These are phyloP conservation scores for Oryza meyeriana DNA, from an alignment of 176 grass and related monocot species.

Conservation along the genomic window DNA sequence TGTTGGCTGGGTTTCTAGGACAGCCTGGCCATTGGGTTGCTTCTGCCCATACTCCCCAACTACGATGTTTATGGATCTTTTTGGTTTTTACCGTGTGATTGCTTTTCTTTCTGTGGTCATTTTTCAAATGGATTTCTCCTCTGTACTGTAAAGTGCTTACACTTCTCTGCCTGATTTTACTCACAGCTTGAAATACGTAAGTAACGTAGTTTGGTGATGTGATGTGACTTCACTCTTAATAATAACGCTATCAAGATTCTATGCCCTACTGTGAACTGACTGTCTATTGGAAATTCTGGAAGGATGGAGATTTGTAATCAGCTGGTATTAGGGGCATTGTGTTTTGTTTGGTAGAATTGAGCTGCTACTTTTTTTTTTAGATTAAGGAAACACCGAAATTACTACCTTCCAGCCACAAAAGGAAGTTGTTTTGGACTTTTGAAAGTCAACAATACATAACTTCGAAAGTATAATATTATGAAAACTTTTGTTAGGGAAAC, in stretches of 20 bases:
- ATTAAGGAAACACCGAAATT: not conserved
- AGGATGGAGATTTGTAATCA: not conserved
- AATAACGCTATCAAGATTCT: not conserved
- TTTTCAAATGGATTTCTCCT: too few relatives aligned
- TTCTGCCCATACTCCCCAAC: not conserved
- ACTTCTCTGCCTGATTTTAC: constrained; percentile 3
- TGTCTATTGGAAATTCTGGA: not conserved
- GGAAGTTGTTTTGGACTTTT: not conserved
- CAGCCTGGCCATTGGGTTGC: not conserved
- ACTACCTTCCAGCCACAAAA: not conserved
- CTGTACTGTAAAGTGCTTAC: constrained; percentile 1
- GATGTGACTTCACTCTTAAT: not conserved
- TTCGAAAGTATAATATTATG: not conserved
- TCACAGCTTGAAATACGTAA: not conserved
- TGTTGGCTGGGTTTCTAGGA: not conserved
- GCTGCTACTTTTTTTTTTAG: not conserved
- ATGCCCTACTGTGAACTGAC: not conserved
- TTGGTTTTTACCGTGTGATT: too few relatives aligned
- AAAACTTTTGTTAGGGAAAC: too few relatives aligned
- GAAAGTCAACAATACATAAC: not conserved
- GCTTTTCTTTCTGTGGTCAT: too few relatives aligned
- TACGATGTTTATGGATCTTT: not conserved
- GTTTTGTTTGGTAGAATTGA: constrained; percentile 1
- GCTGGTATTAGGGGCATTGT: not conserved
- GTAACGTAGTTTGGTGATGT: not conserved